These are phyloP conservation scores for Alternaria novae-zelandiae DNA, from an alignment of 2,329 filamentous ascomycete species.

Conservation along the genomic window DNA sequence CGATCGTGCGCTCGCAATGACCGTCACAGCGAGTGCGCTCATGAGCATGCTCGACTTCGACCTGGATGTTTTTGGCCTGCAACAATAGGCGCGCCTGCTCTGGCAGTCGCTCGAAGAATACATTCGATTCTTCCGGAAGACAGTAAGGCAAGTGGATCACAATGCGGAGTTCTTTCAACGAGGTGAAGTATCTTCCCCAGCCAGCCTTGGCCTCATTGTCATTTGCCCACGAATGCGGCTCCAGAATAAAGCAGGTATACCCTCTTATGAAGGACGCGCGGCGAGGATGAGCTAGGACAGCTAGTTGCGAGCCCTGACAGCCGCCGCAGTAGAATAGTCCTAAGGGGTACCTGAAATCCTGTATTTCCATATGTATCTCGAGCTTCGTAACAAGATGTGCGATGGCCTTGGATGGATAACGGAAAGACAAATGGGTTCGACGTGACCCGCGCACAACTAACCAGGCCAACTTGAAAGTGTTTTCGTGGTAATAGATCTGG, in stretches of 20 bases:
- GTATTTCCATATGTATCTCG: not conserved
- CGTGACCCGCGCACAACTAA: not conserved
- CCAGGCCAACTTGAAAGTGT: not conserved
- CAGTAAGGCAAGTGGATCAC: not conserved
- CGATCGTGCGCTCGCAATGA: not conserved
- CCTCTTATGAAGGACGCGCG: not conserved
- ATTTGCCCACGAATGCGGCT: not conserved
- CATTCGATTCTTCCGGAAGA: not conserved
- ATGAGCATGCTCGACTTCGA: not conserved
- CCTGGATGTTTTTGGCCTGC: not conserved
- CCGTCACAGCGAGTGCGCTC: not conserved
- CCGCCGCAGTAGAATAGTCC: not conserved
- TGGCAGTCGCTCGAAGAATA: not conserved
- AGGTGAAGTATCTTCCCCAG: not conserved
- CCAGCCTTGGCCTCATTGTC: not conserved
- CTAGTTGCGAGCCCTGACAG: not conserved
- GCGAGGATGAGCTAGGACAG: not conserved
- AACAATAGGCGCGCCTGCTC: not conserved
- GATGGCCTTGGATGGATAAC: not conserved
- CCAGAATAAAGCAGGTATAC: not conserved
- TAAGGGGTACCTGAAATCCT: not conserved
- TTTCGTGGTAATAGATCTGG: not conserved
- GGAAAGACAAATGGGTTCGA: not conserved
- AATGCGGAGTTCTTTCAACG: not conserved
- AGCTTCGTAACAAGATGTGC: not conserved